Conservation (phyloP, 2,329 filamentous ascomycete species). For the Sporothrix luriei region DNA sequence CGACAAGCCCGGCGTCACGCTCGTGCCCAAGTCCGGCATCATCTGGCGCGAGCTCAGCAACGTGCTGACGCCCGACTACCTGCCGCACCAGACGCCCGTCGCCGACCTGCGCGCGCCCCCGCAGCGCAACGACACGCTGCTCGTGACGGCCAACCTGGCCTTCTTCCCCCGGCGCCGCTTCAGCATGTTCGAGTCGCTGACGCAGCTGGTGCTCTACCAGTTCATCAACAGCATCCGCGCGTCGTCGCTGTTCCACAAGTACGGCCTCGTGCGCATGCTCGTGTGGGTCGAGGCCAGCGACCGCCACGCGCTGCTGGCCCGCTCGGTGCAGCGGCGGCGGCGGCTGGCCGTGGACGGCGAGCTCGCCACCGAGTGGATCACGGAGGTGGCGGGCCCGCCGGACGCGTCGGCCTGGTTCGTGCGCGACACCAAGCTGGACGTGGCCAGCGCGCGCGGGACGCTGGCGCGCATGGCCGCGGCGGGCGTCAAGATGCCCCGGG, state of each 20-base stretch:
- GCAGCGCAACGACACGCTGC: conserved; percentile 68
- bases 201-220: conserved; percentile 62
- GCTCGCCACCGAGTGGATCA: conserved; percentile 60
- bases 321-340: conserved; percentile 56
- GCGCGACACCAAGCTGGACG: conserved; percentile 54
- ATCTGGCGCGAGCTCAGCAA: conserved; percentile 61
- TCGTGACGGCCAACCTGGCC: conserved; percentile 70
- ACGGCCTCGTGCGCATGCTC: conserved; percentile 78
- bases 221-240: conserved; percentile 62
- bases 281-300: conserved; percentile 69
- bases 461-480: conserved; percentile 52
- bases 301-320: conserved; percentile 62
- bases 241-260: conserved; percentile 67
- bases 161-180: conserved; percentile 56
- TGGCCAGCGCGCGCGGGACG: conserved; percentile 48
- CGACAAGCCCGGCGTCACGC: conserved; percentile 50
- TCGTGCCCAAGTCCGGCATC: conserved; percentile 62
- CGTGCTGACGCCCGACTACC: conserved; percentile 53
- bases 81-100: conserved; percentile 58
- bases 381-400: conserved; percentile 53
- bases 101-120: conserved; percentile 46
- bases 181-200: conserved; percentile 58
- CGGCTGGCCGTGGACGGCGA: conserved; percentile 63
- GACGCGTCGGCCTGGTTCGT: conserved; percentile 37
- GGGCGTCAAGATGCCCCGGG: conserved; percentile 49